Evolutionary conservation across 345 rosid species (phyloP).

Genomic region (Eucalyptus globulus): DNA sequence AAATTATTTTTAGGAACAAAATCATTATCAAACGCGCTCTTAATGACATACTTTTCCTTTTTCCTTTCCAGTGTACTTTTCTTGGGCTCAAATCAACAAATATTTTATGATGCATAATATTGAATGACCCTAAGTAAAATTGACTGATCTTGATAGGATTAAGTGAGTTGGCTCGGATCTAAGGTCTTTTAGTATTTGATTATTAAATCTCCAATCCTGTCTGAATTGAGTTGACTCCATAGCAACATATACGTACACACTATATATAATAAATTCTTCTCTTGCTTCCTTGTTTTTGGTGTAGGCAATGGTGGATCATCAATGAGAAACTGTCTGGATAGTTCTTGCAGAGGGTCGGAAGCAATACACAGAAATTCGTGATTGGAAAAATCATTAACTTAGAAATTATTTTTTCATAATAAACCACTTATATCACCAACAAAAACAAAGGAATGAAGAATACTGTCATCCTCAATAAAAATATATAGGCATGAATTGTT

Average conservation of each 20-base stretch:
- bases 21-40: rapidly evolving
- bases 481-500: too few species aligned
- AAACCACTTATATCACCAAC: too few species aligned
- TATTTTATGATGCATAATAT: not conserved
- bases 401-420: not conserved
- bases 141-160: not conserved
- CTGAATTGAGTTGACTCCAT: not conserved
- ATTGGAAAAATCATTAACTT: too few species aligned
- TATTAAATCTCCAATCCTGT: too few species aligned
- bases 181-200: not conserved
- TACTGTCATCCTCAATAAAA: too few species aligned
- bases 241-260: not conserved
- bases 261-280: not conserved
- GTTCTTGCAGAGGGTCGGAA: not conserved
- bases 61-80: too few species aligned
- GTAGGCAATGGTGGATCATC: not conserved
- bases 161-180: not conserved
- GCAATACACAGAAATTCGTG: not conserved
- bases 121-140: not conserved
- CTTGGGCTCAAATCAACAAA: not conserved
- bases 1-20: rapidly evolving
- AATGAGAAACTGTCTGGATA: not conserved
- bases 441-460: too few species aligned
- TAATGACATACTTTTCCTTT: rapidly evolving
- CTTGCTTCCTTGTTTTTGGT: not conserved